Base-by-base conservation (phyloP, 2,329 filamentous ascomycete genomes). In the Verticillium nonalfalfae region DNA sequence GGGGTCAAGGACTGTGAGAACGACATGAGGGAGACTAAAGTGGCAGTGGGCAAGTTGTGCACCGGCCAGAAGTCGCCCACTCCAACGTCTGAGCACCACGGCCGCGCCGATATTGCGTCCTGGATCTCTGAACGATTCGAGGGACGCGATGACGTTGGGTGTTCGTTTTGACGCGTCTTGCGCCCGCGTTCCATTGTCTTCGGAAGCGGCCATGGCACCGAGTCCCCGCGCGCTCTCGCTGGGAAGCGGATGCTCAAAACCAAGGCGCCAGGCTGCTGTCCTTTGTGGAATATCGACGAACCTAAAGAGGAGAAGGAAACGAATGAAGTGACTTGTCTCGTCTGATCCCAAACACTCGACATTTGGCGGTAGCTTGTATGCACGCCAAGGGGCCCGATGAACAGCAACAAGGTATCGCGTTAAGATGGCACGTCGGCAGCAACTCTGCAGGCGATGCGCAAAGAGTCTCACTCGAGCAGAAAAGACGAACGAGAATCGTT, bases 291-390 rank as follows among this genome's bases (percentile, higher is more conserved):
- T 21, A 11, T n/a, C 35, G 35, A 15, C 35, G 26, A 57, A 31
- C 33, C 26, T 31, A 15, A 35, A 57, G 13, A 31, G 55, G 54
- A 34, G 21, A 58, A 59, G 60, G 63, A 64, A 64, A 64, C 62
- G 66, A 71, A 70, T 72, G 71, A 72, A 71, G 71, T 73, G 73
- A 68, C 70, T 75, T 75, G 75, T 75, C 72, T 52, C 45, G 45
- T 52, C 45, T 75, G 70, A 73, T 67, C 60, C 65, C 67, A 66
- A 31, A 31, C 69, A 66, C 65, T 67, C 67, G 56, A 57, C 59
- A 59, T 63, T 60, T 63, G 62, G 64, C 64, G 55, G 26, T 31
- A 31, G 61, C 63, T 64, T 66, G 62, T 66, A 66, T 65, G 67
- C 60, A 61, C 57, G 26, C 62, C 61, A 65, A 60, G 34, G 58